Conservation (phyloP, 1,139 yeast species). For the Diutina rugosa region DNA sequence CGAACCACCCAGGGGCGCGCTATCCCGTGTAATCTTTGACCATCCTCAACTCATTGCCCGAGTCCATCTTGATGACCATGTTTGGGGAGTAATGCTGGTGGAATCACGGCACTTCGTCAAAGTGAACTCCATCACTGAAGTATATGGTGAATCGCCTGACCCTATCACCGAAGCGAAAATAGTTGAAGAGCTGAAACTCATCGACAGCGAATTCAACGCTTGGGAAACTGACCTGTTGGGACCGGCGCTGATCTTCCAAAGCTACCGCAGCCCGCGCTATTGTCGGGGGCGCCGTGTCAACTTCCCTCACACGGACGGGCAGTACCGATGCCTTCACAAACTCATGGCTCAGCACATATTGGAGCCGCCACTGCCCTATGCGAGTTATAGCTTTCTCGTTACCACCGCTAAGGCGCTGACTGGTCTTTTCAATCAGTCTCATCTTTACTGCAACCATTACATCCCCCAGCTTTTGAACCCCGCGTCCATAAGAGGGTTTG, state of each 20-base stretch:
- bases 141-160: background rate
- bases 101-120: background rate
- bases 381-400: constrained; percentile 16
- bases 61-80: background rate
- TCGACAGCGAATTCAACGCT: constrained; percentile 19
- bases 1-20: background rate
- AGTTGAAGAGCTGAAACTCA: constrained; percentile 17
- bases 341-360: constrained; percentile 3
- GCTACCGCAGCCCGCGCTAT: background rate
- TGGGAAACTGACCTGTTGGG: constrained; percentile 26
- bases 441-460: constrained; percentile 38
- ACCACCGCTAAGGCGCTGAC: constrained; percentile 30
- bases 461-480: constrained; percentile 30
- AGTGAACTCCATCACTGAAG: background rate
- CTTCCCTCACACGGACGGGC: constrained; percentile 23
- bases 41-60: background rate
- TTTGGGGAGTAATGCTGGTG: background rate
- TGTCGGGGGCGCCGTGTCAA: constrained; percentile 5
- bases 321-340: constrained; percentile 20
- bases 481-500: constrained; percentile 16
- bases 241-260: constrained; percentile 12
- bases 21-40: background rate
- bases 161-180: background rate
- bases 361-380: constrained; percentile 2
- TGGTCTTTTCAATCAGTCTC: constrained; percentile 37